phyloP scores from a whole-genome alignment of 139 green algal species.

The Prasinococcaceae sp. region DNA sequence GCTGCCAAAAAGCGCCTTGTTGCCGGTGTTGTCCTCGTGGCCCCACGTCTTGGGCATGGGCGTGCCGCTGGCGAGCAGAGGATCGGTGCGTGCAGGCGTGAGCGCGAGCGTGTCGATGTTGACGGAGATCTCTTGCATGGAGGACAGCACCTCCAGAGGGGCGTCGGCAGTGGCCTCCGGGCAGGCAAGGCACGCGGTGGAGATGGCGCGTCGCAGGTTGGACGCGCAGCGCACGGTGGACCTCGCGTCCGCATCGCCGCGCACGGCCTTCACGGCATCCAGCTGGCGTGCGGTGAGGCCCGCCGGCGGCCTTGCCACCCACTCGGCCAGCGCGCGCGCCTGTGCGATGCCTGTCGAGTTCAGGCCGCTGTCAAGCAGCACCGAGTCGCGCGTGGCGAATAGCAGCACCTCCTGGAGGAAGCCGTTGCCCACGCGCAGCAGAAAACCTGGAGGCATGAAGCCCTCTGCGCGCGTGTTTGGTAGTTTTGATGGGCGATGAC shows the following conservation, averaged over 20 bases:
- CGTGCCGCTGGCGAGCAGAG: neutral
- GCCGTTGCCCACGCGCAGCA: neutral
- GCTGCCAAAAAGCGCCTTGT: neutral
- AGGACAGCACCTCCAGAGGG: constrained; percentile 5
- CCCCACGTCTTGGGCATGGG: neutral
- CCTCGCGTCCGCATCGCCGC: neutral
- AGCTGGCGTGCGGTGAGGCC: neutral
- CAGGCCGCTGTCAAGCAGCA: constrained; percentile 12
- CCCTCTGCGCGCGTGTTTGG: no score
- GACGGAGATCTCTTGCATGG: constrained; percentile 14
- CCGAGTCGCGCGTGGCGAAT: neutral
- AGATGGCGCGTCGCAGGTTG: constrained; percentile 8
- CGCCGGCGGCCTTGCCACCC: neutral
- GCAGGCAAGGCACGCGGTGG: constrained; percentile 3
- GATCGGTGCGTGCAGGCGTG: neutral
- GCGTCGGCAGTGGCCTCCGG: neutral
- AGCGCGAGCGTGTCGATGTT: constrained; percentile 17
- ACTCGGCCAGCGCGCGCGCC: constrained; percentile 1
- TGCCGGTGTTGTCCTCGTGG: constrained; percentile 7
- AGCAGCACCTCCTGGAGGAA: constrained; percentile 1
- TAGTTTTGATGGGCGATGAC: no score
- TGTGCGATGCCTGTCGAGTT: neutral
- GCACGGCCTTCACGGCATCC: neutral
- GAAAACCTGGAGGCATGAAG: neutral
- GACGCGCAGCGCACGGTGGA: constrained; percentile 3